phyloP scores from a whole-genome alignment of 2,329 filamentous ascomycete genomes.

The Akanthomyces lecanii region DNA sequence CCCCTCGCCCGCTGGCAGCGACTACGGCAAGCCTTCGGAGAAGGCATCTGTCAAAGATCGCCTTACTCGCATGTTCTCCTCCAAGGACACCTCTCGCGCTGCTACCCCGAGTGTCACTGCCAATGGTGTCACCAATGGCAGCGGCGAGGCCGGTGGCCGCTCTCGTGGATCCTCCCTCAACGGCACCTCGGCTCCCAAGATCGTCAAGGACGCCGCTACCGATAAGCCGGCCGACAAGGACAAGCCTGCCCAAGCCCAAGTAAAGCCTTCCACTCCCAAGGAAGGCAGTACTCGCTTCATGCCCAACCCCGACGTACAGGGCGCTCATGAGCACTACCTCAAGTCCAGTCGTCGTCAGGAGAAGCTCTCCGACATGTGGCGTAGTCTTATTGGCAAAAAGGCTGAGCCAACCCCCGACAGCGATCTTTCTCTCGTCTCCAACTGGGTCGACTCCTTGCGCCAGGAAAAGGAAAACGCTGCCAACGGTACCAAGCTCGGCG shows the following conservation, averaged over 20 bases:
- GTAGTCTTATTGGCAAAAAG: constrained; percentile 79
- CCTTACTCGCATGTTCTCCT: constrained; percentile 61
- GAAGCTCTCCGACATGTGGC: constrained; percentile 89
- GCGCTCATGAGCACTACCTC: constrained; percentile 80
- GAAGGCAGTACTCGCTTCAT: constrained; percentile 49
- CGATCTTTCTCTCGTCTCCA: constrained; percentile 88
- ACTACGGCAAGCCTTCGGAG: constrained; percentile 34
- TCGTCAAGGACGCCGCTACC: constrained; percentile 38
- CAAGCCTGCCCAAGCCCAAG: constrained; percentile 25
- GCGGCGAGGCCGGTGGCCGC: constrained; percentile 30
- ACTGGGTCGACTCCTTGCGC: constrained; percentile 91
- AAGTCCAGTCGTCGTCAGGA: constrained; percentile 90
- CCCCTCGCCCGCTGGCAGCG: constrained; percentile 15
- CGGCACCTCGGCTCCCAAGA: constrained; percentile 35
- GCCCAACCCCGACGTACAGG: constrained; percentile 48
- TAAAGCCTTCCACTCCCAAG: constrained; percentile 28
- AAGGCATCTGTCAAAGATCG: constrained; percentile 61
- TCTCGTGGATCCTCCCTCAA: constrained; percentile 33
- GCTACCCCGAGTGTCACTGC: constrained; percentile 28
- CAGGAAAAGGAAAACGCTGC: constrained; percentile 85
- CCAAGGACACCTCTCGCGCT: constrained; percentile 45
- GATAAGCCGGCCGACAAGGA: constrained; percentile 26
- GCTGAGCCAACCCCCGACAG: constrained; percentile 69
- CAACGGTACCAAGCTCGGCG: constrained; percentile 71
- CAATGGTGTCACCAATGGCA: constrained; percentile 7